Percentiles rank a stretch among this genome's conserved stretches.
These are phyloP conservation scores for Castanopsis chinensis DNA, from an alignment of 306 rosid species.

Conservation along the genomic window DNA sequence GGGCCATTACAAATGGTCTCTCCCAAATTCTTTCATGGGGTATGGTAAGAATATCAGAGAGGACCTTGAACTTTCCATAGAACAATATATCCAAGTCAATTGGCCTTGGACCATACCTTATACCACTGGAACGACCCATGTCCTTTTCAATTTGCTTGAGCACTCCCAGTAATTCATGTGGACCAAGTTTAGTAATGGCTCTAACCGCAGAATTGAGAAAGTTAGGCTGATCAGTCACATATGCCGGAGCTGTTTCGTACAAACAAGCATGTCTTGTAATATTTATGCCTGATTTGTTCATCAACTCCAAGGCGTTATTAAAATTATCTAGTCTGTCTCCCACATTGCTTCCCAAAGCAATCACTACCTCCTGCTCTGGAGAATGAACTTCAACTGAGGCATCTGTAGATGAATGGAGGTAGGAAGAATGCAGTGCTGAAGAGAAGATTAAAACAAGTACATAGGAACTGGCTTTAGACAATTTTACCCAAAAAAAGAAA, in stretches of 20 bases:
- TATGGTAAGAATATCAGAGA: conserved; percentile 59
- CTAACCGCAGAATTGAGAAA: conserved; percentile 91
- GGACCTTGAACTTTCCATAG: conserved; percentile 66
- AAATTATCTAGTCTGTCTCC: conserved; percentile 77
- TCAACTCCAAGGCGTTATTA: conserved; percentile 67
- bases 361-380: conserved; percentile 79
- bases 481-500: not conserved
- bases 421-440: conserved; percentile 44
- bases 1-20: conserved; percentile 90
- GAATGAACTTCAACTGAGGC: conserved; percentile 55
- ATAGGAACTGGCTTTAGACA: conserved; percentile 4
- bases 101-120: conserved; percentile 93
- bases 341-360: conserved; percentile 91
- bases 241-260: conserved; percentile 91
- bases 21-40: conserved; percentile 98
- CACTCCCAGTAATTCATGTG: conserved; percentile 69
- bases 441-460: conserved; percentile 23
- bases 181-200: conserved; percentile 78
- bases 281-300: conserved; percentile 68
- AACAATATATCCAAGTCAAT: conserved; percentile 89
- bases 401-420: conserved; percentile 41
- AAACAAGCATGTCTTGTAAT: conserved; percentile 77
- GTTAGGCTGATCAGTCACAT: conserved; percentile 78
- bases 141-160: conserved; percentile 75
- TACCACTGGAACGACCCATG: conserved; percentile 67